These are phyloP conservation scores for Pseudocercospora eumusae DNA, from an alignment of 2,329 filamentous ascomycete genomes.

Conservation along the genomic window DNA sequence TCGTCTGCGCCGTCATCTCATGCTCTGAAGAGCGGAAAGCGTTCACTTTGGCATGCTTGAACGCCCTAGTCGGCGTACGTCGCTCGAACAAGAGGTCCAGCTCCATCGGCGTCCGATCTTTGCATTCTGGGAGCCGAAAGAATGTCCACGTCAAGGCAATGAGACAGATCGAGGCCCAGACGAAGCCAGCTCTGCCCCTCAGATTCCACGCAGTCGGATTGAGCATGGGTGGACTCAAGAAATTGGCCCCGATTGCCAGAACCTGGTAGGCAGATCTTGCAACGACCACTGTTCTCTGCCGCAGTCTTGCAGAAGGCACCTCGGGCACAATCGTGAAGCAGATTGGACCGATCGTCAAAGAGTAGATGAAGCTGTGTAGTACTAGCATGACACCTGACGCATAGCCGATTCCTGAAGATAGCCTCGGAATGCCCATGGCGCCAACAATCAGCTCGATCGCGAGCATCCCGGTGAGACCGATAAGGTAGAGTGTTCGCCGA, in stretches of 20 bases:
- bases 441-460: constrained; percentile 28
- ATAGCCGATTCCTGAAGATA: constrained; percentile 22
- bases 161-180: constrained; percentile 36
- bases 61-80: not conserved
- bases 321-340: constrained; percentile 36
- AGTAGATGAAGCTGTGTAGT: constrained; percentile 23
- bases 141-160: constrained; percentile 37
- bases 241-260: not conserved
- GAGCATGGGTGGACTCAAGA: constrained; percentile 26
- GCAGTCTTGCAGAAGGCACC: constrained; percentile 33
- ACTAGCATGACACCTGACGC: constrained; percentile 24
- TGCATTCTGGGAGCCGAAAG: constrained; percentile 33
- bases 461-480: constrained; percentile 29
- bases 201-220: constrained; percentile 40
- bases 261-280: constrained; percentile 32
- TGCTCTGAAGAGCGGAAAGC: not conserved
- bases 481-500: constrained; percentile 44
- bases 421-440: not conserved
- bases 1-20: not conserved
- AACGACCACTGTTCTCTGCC: constrained; percentile 34
- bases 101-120: not conserved
- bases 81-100: not conserved
- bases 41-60: not conserved
- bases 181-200: constrained; percentile 39
- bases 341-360: constrained; percentile 35